Base-by-base conservation (phyloP, 352 stramenopile species). In the Globisporangium solare region DNA sequence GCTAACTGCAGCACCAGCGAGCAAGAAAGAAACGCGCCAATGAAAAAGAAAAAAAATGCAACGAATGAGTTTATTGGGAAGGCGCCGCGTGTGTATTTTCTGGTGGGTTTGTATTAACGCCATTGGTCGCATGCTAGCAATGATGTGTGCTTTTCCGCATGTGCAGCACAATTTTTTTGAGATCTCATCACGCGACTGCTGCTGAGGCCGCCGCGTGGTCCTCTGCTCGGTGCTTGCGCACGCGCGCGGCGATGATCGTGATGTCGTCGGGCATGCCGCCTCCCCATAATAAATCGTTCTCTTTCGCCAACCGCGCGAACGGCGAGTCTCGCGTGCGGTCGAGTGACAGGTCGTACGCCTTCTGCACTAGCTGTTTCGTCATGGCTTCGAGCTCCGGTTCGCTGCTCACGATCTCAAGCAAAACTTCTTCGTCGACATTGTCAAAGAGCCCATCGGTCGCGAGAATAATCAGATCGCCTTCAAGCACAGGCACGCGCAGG, bases 251-350 rank as follows among this genome's bases (percentile, higher is more conserved):
- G 58, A 89, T 88, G 63, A 92, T 83, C 6, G 83, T 92, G 53
- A 94, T 90, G 67, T 97, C 88, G 61, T 97, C 88, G 2, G 88
- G 87, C 81, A 96, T 95, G 20, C 92, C 96, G 56, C 96, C 96
- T 22, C 79, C 77, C 94, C 95, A 99, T 71, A 98, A 87, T 32
- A 98, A 96, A 68, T 99, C 96, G 78, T 98, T 98, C 48, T 99
- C 96, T 67, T 99, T 99, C 8, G 96, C 96, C 40, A 99, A 74
- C 4, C 97, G 78, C 13, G 96, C 95, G 81, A 99, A 99, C 6
- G 96, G 96, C 51, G 91, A 98, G 80, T 99, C 96, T 6, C 83
- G 73, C 12, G 61, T 74, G 6, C 74, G 75, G 67, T 98, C 92
- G 6, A 98, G 72, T 58, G 89, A 98, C 56, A 97, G 77, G 18